Base-by-base conservation (phyloP, 108 stramenopile species). In the Licmophora abbreviata region DNA sequence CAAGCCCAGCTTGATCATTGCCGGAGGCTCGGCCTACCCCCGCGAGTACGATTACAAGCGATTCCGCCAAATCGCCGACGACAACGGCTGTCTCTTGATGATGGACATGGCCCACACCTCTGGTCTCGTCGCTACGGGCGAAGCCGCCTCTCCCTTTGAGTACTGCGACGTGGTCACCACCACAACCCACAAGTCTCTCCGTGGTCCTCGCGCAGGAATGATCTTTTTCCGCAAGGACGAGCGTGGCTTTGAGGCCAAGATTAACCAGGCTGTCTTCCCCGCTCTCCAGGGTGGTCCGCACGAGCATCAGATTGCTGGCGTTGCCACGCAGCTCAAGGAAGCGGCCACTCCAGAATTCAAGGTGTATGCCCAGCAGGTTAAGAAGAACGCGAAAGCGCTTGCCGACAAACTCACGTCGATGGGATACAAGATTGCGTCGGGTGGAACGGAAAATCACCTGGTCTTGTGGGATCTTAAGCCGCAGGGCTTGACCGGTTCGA, bases 31-130 rank as follows among this genome's bases (percentile, higher is more conserved):
- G n/a, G 99, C 99, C 15, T 99, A 99, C 83, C 95, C 97, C 12
- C 88, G 96, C 54, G 99, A 99, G 28, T 98, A 94, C 93, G 99
- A 99, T 71, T 98, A 98, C 58, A 77, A 70, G n/a, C 64, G 75
- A 43, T 97, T 97, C 87, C 92, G 96, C 30, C 73, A 92, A 65
- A 99, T 97, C 58, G 97, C 97, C 46, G 95, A 98, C 70, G 95
- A 80, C 58, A 98, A 98, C 64, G 99, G 99, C 32, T 67, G 94
- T 25, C 70, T 98, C 24, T 83, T 99, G 33, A 83, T 99, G 69
- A 95, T 95, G 87, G 99, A 99, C 69, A 99, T 99, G 99, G 84
- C 84, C 9, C 99, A 99, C 83, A 97, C 94, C 61, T 95, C 93
- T 14, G 99, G 99, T 35, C 77, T 99, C 37, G 95, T 99, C 30